Base-by-base conservation (phyloP, 352 stramenopile genomes). In the Globisporangium nagaii region DNA sequence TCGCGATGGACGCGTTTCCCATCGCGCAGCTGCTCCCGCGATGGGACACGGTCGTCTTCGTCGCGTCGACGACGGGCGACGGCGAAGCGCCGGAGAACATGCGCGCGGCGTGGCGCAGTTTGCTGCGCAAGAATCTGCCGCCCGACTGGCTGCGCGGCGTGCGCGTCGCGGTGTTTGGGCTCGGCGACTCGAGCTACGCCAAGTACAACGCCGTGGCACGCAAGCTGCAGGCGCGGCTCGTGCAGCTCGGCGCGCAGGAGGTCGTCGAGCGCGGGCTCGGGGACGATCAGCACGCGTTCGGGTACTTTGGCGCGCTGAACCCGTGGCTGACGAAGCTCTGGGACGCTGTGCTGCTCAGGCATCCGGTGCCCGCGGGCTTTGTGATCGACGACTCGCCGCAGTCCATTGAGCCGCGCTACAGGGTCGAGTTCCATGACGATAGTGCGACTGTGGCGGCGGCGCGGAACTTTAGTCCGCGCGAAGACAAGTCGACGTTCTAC, bases 1-100 rank as follows among this genome's bases (percentile, higher is more conserved):
- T 30, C 25, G 60, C 84, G 30, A 71, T 97, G 66, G 85, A 97
- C 58, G 73, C 60, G 7, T 92, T 91, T 58, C 62, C 71, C 8
- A 67, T 89, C 31, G 48, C 58, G 22, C 41, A 82, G 6, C 28
- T 84, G 52, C 68, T 90, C 19, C 74, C 73, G 17, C 50, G 69
- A 17, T 84, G 77, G 54, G 52, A 59, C 22, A 64, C 86, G 24
- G 84, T 95, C 13, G 71, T 98, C 28, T 97, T 98, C 61, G 68
- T 97, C 10, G 85, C 93, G 8, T 75, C 89, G 28, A 98, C 91
- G 25, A 97, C 86, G 27, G 93, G 93, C 53, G 90, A 98, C 56
- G 93, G 93, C 24, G 90, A 98, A 41, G 75, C 84, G 27, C 91
- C 93, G 0, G 84, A 91, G 51, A 97, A 97, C 61, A 97, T 98